Evolutionary conservation across 2,329 filamentous ascomycete species (phyloP).

Genomic region (Biscogniauxia sp.): DNA sequence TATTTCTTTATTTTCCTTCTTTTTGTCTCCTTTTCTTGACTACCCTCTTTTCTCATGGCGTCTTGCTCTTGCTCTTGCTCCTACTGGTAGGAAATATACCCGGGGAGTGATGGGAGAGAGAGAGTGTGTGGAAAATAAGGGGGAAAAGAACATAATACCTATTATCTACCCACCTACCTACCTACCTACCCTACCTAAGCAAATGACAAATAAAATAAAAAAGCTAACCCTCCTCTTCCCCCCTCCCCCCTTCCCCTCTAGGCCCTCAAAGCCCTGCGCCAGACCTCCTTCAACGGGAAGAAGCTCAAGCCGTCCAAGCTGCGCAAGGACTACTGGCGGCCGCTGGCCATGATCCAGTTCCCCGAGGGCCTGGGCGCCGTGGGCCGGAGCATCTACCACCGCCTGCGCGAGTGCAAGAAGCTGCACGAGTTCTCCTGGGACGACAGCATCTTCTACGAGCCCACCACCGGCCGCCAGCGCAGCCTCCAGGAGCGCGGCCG

Average conservation of each 20-base stretch:
- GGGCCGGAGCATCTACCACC: slow-evolving; percentile 60
- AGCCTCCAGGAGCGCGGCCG: slow-evolving; percentile 45
- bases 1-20: background rate
- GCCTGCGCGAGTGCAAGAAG: slow-evolving; percentile 62
- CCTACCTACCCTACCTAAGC: too few relatives aligned
- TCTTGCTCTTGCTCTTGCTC: too few relatives aligned
- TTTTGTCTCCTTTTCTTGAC: background rate
- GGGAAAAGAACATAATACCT: too few relatives aligned
- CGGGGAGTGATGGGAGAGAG: too few relatives aligned
- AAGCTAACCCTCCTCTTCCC: slow-evolving; percentile 1
- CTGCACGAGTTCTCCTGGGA: slow-evolving; percentile 63
- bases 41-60: too few relatives aligned
- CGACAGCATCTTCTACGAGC: slow-evolving; percentile 41
- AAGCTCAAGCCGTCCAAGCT: slow-evolving; percentile 62
- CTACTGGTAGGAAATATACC: too few relatives aligned
- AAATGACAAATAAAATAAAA: background rate
- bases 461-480: slow-evolving; percentile 30
- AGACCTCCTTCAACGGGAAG: slow-evolving; percentile 61
- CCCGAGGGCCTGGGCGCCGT: slow-evolving; percentile 48
- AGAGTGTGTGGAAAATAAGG: too few relatives aligned
- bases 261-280: slow-evolving; percentile 21
- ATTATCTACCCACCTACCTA: too few relatives aligned
- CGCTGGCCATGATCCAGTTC: slow-evolving; percentile 60
- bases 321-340: slow-evolving; percentile 66
- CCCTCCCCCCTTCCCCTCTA: slow-evolving; percentile 8